Conservation (phyloP, 169 alveolate genomes). For the Eimeria zaria region DNA sequence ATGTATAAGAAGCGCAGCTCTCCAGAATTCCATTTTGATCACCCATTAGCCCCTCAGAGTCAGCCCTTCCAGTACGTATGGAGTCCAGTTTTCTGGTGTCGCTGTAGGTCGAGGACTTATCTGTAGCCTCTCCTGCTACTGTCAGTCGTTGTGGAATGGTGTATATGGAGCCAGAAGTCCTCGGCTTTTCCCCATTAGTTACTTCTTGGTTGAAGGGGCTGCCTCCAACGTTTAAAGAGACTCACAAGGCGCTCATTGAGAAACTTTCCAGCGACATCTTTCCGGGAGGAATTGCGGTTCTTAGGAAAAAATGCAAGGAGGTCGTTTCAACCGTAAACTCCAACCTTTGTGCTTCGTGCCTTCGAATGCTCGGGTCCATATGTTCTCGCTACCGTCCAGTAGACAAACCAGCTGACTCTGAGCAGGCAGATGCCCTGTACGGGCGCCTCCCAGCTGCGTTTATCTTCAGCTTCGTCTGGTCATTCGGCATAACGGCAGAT, state of each 20-base stretch:
- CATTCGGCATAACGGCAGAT: slow-evolving; percentile 35
- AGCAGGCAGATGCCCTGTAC: slow-evolving; percentile 19
- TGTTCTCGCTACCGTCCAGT: slow-evolving; percentile 91
- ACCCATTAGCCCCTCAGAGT: not conserved
- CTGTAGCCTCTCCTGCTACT: slow-evolving; percentile 98
- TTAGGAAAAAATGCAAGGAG: slow-evolving; percentile 92
- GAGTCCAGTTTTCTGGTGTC: not conserved
- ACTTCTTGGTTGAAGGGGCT: slow-evolving; percentile 94
- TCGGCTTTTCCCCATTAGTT: slow-evolving; percentile 95
- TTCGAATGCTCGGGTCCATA: slow-evolving; percentile 93
- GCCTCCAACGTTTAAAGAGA: slow-evolving; percentile 89
- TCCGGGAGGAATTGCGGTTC: slow-evolving; percentile 88
- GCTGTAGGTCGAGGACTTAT: slow-evolving; percentile 94
- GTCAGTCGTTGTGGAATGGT: slow-evolving; percentile 98
- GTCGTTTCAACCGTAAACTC: slow-evolving; percentile 91
- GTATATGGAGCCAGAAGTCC: slow-evolving; percentile 97
- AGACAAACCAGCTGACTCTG: slow-evolving; percentile 83
- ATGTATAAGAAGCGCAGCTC: not conserved
- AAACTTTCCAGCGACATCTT: slow-evolving; percentile 87
- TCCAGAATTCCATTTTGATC: not conserved
- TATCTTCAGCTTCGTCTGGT: slow-evolving; percentile 53
- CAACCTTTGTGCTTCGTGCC: slow-evolving; percentile 87
- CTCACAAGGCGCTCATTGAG: slow-evolving; percentile 80
- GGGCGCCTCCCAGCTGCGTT: slow-evolving; percentile 60
- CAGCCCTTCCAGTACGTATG: not conserved